Evolutionary conservation across 1,284 basidiomycete genomes (phyloP).

Genomic region (Termitomyces sp.): DNA sequence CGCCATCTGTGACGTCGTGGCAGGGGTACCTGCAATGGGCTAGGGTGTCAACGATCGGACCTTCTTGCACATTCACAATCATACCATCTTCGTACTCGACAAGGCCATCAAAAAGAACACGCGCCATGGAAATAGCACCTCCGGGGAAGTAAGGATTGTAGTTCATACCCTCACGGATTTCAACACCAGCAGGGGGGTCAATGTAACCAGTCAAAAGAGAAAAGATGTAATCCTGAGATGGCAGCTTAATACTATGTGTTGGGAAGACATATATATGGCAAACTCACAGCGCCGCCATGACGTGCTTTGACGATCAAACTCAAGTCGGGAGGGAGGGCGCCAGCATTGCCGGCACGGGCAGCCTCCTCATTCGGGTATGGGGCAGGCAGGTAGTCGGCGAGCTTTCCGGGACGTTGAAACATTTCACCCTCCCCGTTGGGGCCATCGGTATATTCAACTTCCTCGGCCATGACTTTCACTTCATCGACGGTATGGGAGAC

Average conservation of each 20-base stretch:
- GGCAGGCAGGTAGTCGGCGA: conserved; percentile 92
- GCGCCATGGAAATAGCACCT: conserved; percentile 97
- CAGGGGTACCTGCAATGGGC: conserved; percentile 72
- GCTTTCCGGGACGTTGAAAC: conserved; percentile 98
- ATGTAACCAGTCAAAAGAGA: conserved; percentile 96
- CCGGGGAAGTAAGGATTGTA: conserved; percentile 99
- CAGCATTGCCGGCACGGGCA: conserved; percentile 89
- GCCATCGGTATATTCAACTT: conserved; percentile 95
- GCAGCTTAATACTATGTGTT: not conserved
- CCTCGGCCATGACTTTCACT: conserved; percentile 89
- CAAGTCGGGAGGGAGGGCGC: conserved; percentile 96
- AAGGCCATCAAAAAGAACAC: conserved; percentile 91
- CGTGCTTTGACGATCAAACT: conserved; percentile 98
- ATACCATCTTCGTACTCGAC: conserved; percentile 92
- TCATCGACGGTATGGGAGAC: conserved; percentile 96
- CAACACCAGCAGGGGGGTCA: conserved; percentile 95
- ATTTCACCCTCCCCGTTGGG: conserved; percentile 95
- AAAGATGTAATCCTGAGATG: conserved; percentile 89
- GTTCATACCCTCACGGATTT: conserved; percentile 96
- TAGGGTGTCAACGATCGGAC: not conserved
- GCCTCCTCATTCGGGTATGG: conserved; percentile 99
- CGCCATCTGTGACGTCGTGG: conserved; percentile 98
- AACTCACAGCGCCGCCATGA: conserved; percentile 87
- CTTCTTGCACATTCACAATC: conserved; percentile 12
- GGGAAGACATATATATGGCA: not conserved